Conservation (phyloP, 495 filamentous ascomycete species). For the Aspergillus kassunensis region DNA sequence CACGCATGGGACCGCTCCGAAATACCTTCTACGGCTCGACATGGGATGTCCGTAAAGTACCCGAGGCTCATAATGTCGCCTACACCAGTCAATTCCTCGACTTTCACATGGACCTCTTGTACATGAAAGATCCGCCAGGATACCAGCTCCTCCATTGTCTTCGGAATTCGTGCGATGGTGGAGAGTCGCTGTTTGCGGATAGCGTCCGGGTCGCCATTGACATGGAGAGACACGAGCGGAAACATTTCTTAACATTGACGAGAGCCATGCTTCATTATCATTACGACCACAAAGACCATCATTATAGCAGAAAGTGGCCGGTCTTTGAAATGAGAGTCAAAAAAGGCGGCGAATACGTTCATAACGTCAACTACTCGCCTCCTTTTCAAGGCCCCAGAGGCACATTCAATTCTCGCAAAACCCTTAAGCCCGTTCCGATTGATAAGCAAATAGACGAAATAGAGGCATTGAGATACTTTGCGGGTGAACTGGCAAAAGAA, state of each 20-base stretch:
- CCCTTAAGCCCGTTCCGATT: too few relatives aligned
- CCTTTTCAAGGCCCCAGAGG: slow-evolving; percentile 55
- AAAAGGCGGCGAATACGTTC: neutral
- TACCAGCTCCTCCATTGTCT: slow-evolving; percentile 87
- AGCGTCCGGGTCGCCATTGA: slow-evolving; percentile 54
- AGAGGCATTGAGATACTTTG: slow-evolving; percentile 39
- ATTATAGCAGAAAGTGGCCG: slow-evolving; percentile 52
- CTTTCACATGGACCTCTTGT: slow-evolving; percentile 90
- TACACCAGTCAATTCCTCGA: slow-evolving; percentile 78
- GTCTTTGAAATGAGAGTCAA: slow-evolving; percentile 45
- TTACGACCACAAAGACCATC: slow-evolving; percentile 61
- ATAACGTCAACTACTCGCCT: slow-evolving; percentile 64
- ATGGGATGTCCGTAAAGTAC: slow-evolving; percentile 79
- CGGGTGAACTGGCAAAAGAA: slow-evolving; percentile 38
- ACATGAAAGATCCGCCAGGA: slow-evolving; percentile 72
- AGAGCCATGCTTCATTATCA: slow-evolving; percentile 53
- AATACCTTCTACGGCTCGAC: slow-evolving; percentile 85
- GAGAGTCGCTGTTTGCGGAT: slow-evolving; percentile 80
- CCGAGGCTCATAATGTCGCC: slow-evolving; percentile 81
- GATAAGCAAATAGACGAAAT: neutral
- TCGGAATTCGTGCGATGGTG: slow-evolving; percentile 67
- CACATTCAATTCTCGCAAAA: too few relatives aligned
- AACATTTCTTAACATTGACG: slow-evolving; percentile 36
- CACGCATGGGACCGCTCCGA: slow-evolving; percentile 67
- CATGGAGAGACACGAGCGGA: slow-evolving; percentile 27